A percentile compares a stretch with the other conserved stretches of the same genome.
Conservation (phyloP, 257 asterid species). For the Nicotiana tabacum region DNA sequence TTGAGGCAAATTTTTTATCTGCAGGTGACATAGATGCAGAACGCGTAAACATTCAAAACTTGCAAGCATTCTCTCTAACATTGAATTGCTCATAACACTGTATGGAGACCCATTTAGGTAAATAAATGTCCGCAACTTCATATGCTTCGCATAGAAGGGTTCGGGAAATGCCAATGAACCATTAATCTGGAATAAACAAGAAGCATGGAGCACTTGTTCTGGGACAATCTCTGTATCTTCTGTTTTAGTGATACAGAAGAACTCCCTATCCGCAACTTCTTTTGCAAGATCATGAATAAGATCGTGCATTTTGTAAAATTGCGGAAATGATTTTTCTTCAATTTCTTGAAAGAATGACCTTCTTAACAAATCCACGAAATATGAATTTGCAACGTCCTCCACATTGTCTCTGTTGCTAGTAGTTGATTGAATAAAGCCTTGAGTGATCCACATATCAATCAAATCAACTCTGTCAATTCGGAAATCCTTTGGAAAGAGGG, state of each 20-base stretch:
- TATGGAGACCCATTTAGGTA: neutral
- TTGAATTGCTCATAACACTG: neutral
- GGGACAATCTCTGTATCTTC: neutral
- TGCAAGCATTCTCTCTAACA: neutral
- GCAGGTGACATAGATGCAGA: neutral
- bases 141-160: neutral
- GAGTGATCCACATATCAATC: slow-evolving; percentile 13
- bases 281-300: slow-evolving; percentile 1
- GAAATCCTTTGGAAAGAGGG: neutral
- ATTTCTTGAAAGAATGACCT: slow-evolving; percentile 5
- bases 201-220: neutral
- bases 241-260: neutral
- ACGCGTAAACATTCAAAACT: neutral
- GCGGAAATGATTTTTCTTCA: neutral
- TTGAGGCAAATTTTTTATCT: neutral
- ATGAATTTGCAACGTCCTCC: neutral
- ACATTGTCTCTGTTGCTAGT: neutral
- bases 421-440: slow-evolving; percentile 1
- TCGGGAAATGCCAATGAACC: neutral
- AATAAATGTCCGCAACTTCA: neutral
- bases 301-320: neutral
- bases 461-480: neutral
- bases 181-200: neutral
- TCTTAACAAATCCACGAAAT: neutral
- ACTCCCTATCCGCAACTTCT: neutral